phyloP scores from a whole-genome alignment of 306 rosid species.

The Myrica gale region DNA sequence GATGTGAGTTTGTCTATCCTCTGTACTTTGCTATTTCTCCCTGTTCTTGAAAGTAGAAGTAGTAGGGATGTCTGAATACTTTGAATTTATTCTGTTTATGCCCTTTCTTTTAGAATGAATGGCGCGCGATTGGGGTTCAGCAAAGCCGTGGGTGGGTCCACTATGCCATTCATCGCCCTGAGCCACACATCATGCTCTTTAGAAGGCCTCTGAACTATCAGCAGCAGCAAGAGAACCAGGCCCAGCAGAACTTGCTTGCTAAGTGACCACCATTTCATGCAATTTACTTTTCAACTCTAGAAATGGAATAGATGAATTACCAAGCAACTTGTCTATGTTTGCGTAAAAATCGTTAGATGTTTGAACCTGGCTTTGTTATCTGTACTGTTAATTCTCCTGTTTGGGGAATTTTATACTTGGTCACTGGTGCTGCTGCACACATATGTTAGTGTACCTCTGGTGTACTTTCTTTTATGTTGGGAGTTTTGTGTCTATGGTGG shows the following conservation, averaged over 20 bases:
- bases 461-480: constrained; percentile 23
- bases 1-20: too few relatives aligned
- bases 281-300: constrained; percentile 9
- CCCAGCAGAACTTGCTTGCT: constrained; percentile 60
- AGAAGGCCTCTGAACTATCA: constrained; percentile 91
- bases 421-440: constrained; percentile 10
- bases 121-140: constrained; percentile 96
- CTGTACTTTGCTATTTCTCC: too few relatives aligned
- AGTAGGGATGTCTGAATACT: neutral
- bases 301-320: constrained; percentile 25
- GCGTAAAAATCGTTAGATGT: constrained; percentile 16
- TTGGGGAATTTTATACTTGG: constrained; percentile 40
- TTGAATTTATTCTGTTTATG: neutral
- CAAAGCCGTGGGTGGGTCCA: constrained; percentile 99
- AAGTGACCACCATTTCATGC: constrained; percentile 34
- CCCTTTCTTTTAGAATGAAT: constrained; percentile 53
- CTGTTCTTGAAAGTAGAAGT: neutral
- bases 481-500: constrained; percentile 16
- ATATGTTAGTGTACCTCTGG: constrained; percentile 34
- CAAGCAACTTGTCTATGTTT: constrained; percentile 25
- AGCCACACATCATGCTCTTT: constrained; percentile 97
- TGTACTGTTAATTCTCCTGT: constrained; percentile 42
- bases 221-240: constrained; percentile 80
- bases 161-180: constrained; percentile 88
- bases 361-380: constrained; percentile 8